A percentile compares a stretch with the other conserved stretches of the same genome.
phyloP scores from a whole-genome alignment of 2,329 filamentous ascomycete genomes.

The Cytospora chrysosperma region DNA sequence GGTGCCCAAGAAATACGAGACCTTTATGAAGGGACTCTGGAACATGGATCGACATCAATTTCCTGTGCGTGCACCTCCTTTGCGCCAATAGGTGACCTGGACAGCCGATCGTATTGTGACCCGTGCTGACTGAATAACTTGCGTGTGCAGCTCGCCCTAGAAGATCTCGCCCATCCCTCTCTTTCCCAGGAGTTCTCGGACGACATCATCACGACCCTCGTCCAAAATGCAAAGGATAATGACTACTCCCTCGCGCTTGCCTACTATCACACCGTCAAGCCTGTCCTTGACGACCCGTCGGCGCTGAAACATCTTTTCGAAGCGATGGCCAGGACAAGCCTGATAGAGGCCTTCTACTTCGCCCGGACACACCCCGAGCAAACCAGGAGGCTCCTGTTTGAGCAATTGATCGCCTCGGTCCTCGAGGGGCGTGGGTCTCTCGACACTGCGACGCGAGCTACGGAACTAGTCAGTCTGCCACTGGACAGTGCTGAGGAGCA shows the following conservation, averaged over 20 bases:
- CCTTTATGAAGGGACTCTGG: constrained; percentile 82
- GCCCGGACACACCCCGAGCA: constrained; percentile 62
- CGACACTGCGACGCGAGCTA: constrained; percentile 53
- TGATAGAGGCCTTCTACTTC: constrained; percentile 74
- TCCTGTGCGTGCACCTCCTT: constrained; percentile 42
- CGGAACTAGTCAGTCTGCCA: constrained; percentile 71
- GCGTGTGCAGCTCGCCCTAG: constrained; percentile 61
- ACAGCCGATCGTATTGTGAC: not conserved
- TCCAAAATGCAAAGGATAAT: constrained; percentile 56
- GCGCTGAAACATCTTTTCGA: constrained; percentile 68
- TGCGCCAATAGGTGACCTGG: not conserved
- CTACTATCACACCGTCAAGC: constrained; percentile 75
- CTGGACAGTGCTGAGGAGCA: constrained; percentile 68
- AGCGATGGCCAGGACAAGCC: constrained; percentile 64
- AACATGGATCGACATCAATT: constrained; percentile 73
- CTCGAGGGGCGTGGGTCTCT: constrained; percentile 43
- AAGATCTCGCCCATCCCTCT: constrained; percentile 76
- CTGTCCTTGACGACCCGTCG: constrained; percentile 63
- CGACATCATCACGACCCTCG: constrained; percentile 71
- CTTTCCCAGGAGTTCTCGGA: constrained; percentile 79
- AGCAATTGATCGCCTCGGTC: constrained; percentile 61
- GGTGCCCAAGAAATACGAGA: constrained; percentile 72
- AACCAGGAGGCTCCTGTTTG: constrained; percentile 64
- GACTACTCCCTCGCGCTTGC: constrained; percentile 69
- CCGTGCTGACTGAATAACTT: not conserved